Evolutionary conservation across 2,329 filamentous ascomycete species (phyloP).

Genomic region (Didymella sp.): DNA sequence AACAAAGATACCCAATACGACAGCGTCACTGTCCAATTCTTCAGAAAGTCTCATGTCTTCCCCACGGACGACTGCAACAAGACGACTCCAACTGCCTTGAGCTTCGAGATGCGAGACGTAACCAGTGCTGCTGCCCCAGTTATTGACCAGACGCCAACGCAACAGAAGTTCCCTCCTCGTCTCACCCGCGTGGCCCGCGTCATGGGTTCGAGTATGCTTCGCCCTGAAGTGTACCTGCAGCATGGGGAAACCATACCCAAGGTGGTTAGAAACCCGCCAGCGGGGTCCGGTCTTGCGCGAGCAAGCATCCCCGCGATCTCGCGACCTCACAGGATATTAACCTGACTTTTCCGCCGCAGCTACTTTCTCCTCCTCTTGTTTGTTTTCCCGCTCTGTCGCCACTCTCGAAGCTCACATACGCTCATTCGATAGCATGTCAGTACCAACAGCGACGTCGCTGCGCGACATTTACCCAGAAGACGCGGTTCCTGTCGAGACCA

Average conservation of each 20-base stretch:
- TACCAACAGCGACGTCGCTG: constrained; percentile 78
- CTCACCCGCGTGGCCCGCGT: not conserved
- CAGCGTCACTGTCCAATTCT: not conserved
- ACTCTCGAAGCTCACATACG: not conserved
- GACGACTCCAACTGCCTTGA: too few relatives aligned
- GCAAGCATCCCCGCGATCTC: constrained; percentile 21
- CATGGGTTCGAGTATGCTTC: not conserved
- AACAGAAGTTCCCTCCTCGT: not conserved
- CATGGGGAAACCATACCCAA: not conserved
- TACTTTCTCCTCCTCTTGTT: not conserved
- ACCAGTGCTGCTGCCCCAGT: not conserved
- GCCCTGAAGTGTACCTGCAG: constrained; percentile 7
- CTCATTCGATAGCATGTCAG: constrained; percentile 50
- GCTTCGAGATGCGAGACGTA: too few relatives aligned
- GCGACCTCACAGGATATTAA: constrained; percentile 23
- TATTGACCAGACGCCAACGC: not conserved
- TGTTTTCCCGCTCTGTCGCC: not conserved
- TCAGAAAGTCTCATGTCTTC: not conserved
- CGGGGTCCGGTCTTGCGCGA: not conserved
- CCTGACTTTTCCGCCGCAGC: constrained; percentile 9
- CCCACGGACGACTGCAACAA: not conserved
- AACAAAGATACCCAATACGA: constrained; percentile 21
- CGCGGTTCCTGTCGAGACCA: constrained; percentile 69
- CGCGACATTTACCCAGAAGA: constrained; percentile 83
- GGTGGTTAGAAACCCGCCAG: not conserved